Evolutionary conservation across 192 early-diverging fungal species (phyloP).

Genomic region (Helicostylum pulchrum): DNA sequence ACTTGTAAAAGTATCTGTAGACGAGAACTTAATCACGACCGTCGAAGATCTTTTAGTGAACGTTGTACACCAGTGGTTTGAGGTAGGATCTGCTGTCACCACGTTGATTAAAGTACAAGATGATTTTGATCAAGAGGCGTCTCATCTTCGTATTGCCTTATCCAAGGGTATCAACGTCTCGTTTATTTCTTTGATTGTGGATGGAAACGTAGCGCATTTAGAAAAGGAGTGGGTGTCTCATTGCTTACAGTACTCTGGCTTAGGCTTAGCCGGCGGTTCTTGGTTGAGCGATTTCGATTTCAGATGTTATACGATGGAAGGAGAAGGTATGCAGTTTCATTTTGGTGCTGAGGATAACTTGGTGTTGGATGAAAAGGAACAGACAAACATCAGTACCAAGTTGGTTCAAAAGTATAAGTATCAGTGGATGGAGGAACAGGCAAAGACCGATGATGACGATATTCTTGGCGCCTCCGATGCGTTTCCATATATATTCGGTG

Average conservation of each 20-base stretch:
- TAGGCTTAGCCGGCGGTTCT: constrained; percentile 1
- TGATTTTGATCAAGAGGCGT: not conserved
- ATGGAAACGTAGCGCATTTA: not conserved
- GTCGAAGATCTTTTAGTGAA: not conserved
- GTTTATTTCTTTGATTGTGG: not conserved
- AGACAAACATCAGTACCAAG: not conserved
- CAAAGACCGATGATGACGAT: constrained; percentile 12
- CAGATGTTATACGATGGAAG: constrained; percentile 3
- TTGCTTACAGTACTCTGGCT: not conserved
- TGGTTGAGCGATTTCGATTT: not conserved
- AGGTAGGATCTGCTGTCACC: not conserved
- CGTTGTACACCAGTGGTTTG: constrained; percentile 1
- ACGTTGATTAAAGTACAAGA: constrained; percentile 1
- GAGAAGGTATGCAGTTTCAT: constrained; percentile 2
- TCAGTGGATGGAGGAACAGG: constrained; percentile 15
- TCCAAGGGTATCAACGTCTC: not conserved
- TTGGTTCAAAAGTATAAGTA: constrained; percentile 7
- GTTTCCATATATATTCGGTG: constrained; percentile 1
- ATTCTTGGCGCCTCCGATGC: not conserved
- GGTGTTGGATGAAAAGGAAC: not conserved
- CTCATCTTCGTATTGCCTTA: not conserved
- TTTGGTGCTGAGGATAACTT: not conserved
- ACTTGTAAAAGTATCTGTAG: not conserved
- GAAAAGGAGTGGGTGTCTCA: not conserved
- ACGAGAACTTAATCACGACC: not conserved